Evolutionary conservation across 2,329 filamentous ascomycete genomes (phyloP).

Genomic region (Parastagonospora nodorum): DNA sequence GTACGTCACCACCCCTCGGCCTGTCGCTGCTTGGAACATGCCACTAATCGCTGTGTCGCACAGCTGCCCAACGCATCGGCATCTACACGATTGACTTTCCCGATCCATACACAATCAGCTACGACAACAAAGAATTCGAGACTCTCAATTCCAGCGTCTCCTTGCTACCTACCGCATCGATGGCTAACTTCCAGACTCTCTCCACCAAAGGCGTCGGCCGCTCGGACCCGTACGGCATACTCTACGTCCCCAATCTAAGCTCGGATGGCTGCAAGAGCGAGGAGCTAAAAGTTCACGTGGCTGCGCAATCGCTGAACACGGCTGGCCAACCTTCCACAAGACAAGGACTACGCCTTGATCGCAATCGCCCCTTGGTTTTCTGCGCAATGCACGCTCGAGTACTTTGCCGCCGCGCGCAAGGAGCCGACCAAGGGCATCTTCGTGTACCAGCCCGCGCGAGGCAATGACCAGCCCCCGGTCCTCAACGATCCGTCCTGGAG

Average conservation of each 20-base stretch:
- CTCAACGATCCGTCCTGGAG: conserved; percentile 70
- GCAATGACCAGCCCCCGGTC: conserved; percentile 66
- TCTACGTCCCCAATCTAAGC: conserved; percentile 79
- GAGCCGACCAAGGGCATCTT: conserved; percentile 61
- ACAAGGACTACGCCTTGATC: conserved; percentile 71
- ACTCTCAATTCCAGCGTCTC: conserved; percentile 37
- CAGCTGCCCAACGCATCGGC: conserved; percentile 42
- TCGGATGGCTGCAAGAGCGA: conserved; percentile 66
- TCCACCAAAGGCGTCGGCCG: conserved; percentile 69
- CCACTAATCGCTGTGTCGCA: conserved; percentile 3
- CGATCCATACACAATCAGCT: conserved; percentile 34
- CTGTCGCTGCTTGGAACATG: not conserved
- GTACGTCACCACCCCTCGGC: conserved; percentile 47
- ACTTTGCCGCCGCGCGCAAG: conserved; percentile 67
- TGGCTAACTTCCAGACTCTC: conserved; percentile 74
- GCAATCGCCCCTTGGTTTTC: conserved; percentile 88
- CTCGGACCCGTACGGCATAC: conserved; percentile 72
- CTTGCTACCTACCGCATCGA: conserved; percentile 46
- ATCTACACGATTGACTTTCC: conserved; percentile 46
- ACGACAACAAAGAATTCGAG: conserved; percentile 37
- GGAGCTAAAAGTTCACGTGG: conserved; percentile 70
- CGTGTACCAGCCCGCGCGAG: conserved; percentile 58
- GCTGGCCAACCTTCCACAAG: conserved; percentile 66
- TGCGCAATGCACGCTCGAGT: conserved; percentile 72
- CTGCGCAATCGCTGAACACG: conserved; percentile 77